Percentiles rank a stretch among this genome's conserved stretches.
These are phyloP conservation scores for Vanrija pseudolonga DNA, from an alignment of 1,284 basidiomycete genomes.

Conservation along the genomic window DNA sequence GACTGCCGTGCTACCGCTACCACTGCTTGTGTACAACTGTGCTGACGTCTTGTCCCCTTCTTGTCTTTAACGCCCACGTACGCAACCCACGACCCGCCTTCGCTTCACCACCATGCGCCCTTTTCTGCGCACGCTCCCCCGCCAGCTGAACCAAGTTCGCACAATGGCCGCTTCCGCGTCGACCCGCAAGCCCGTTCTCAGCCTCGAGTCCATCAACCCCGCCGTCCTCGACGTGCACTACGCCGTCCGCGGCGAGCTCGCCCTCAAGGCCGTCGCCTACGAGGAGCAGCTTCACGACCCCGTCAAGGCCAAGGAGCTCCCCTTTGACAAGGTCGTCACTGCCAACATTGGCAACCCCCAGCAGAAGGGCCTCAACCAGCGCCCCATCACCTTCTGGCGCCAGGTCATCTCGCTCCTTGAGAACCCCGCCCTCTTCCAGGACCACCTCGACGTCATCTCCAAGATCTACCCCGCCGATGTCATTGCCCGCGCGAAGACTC, in stretches of 20 bases:
- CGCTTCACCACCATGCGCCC: background rate
- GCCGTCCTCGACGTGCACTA: conserved; percentile 85
- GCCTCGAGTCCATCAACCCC: conserved; percentile 61
- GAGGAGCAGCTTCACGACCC: conserved; percentile 62
- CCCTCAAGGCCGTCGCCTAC: conserved; percentile 86
- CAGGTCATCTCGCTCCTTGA: conserved; percentile 78
- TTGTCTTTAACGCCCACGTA: background rate
- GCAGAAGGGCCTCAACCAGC: conserved; percentile 89
- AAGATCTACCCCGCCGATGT: conserved; percentile 82
- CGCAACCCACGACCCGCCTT: background rate
- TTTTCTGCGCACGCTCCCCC: background rate
- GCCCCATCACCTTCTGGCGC: conserved; percentile 85
- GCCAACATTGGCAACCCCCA: conserved; percentile 99
- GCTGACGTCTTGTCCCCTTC: background rate
- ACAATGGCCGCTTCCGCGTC: conserved; percentile 5
- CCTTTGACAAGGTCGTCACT: conserved; percentile 84
- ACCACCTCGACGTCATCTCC: conserved; percentile 58
- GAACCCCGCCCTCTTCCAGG: conserved; percentile 77
- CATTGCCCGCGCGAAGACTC: conserved; percentile 72
- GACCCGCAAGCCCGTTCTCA: conserved; percentile 31
- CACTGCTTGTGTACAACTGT: background rate
- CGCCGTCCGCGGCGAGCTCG: conserved; percentile 94
- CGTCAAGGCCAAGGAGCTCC: conserved; percentile 56
- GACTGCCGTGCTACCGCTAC: background rate
- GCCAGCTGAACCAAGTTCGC: background rate